phyloP scores from a whole-genome alignment of 805 yeast genomes.

The Pichia thaimueangensis region DNA sequence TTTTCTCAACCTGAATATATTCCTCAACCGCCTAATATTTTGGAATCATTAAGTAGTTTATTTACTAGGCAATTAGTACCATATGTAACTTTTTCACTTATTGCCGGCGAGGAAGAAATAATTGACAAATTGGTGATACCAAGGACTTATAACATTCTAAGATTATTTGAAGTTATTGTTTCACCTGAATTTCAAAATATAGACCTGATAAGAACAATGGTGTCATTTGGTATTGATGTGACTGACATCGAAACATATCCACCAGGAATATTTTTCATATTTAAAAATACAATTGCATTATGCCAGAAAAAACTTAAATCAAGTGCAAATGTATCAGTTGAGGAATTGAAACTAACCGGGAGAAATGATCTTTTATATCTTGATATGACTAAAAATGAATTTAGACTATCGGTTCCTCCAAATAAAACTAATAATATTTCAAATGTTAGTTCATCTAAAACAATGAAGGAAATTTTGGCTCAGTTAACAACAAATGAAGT shows the following conservation, averaged over 20 bases:
- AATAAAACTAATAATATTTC: background rate
- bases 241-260: conserved; percentile 65
- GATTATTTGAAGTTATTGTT: conserved; percentile 56
- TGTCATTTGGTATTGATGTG: conserved; percentile 45
- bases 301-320: conserved; percentile 49
- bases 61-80: conserved; percentile 41
- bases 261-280: conserved; percentile 59
- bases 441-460: background rate
- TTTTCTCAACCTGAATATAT: conserved; percentile 41
- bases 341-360: conserved; percentile 52
- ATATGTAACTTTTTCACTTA: conserved; percentile 59
- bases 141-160: conserved; percentile 50
- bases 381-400: conserved; percentile 12
- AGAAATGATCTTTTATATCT: conserved; percentile 52
- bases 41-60: conserved; percentile 49
- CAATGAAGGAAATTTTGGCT: conserved; percentile 37
- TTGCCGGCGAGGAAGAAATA: conserved; percentile 54
- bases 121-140: conserved; percentile 61
- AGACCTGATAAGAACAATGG: conserved; percentile 57
- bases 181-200: conserved; percentile 45
- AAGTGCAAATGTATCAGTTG: conserved; percentile 34
- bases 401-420: background rate
- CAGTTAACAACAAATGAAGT: conserved; percentile 39
- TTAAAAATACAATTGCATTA: conserved; percentile 51
- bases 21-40: conserved; percentile 53